Percentiles rank a stretch among this genome's conserved stretches.
Evolutionary conservation across 139 green algal species (phyloP).

Genomic region (Volvox africanus): DNA sequence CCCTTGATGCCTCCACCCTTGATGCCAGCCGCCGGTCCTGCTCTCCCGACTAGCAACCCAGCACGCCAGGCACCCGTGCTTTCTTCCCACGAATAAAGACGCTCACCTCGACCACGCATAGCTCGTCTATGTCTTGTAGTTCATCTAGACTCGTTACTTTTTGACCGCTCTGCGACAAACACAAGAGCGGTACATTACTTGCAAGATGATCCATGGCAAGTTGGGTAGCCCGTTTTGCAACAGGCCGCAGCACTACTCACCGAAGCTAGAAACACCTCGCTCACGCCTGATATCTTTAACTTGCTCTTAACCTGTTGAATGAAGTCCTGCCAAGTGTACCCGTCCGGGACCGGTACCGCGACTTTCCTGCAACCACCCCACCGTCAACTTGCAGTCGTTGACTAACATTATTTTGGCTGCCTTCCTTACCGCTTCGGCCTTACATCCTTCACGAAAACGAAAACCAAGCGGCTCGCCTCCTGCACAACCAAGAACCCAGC

Average conservation of each 20-base stretch:
- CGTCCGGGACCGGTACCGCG: constrained; percentile 84
- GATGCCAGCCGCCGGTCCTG: too few species aligned
- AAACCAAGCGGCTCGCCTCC: constrained; percentile 86
- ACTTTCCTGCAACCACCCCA: constrained; percentile 77
- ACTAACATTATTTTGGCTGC: background rate
- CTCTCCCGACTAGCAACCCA: too few species aligned
- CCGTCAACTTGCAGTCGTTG: background rate
- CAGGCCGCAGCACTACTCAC: constrained; percentile 49
- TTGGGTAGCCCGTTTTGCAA: background rate
- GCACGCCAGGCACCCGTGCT: too few species aligned
- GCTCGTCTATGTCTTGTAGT: constrained; percentile 91
- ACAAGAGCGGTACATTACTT: background rate
- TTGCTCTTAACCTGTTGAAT: constrained; percentile 77
- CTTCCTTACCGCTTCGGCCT: constrained; percentile 74
- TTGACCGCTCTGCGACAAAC: constrained; percentile 74
- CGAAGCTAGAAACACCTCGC: constrained; percentile 77
- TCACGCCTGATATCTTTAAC: constrained; percentile 78
- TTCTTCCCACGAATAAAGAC: too few species aligned
- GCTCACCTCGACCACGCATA: constrained; percentile 82
- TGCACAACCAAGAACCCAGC: constrained; percentile 48
- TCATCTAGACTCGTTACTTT: constrained; percentile 79
- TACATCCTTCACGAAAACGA: constrained; percentile 83
- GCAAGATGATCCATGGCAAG: background rate
- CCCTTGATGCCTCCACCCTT: too few species aligned
- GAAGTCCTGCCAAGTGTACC: constrained; percentile 81